These are phyloP conservation scores for Lomentospora prolificans DNA, from an alignment of 2,329 filamentous ascomycete species.

Conservation along the genomic window DNA sequence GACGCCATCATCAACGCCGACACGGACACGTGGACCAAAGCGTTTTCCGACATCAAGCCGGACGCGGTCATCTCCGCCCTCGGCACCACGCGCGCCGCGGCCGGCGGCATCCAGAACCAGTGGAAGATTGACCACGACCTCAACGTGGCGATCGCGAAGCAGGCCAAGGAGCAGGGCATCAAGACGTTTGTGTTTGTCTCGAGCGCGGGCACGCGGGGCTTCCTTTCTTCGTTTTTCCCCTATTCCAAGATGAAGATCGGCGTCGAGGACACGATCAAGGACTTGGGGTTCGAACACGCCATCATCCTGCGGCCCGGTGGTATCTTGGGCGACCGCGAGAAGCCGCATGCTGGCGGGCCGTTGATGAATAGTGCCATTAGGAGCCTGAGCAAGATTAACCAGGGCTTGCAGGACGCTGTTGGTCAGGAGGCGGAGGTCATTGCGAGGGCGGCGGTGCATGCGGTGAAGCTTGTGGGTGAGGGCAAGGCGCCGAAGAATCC, in stretches of 20 bases:
- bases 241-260: constrained; percentile 72
- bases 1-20: constrained; percentile 26
- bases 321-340: constrained; percentile 61
- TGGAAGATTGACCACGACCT: constrained; percentile 83
- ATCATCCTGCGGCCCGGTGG: constrained; percentile 67
- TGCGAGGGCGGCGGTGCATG: constrained; percentile 54
- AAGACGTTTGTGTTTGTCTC: constrained; percentile 73
- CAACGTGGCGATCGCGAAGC: constrained; percentile 67
- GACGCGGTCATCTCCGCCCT: constrained; percentile 66
- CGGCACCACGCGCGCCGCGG: constrained; percentile 67
- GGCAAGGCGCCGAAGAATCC: constrained; percentile 49
- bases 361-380: constrained; percentile 45
- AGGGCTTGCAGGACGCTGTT: constrained; percentile 51
- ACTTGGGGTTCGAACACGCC: constrained; percentile 64
- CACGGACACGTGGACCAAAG: constrained; percentile 54
- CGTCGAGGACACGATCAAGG: constrained; percentile 68
- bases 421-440: constrained; percentile 69
- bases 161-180: constrained; percentile 62
- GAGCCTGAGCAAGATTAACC: constrained; percentile 42
- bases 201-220: constrained; percentile 35
- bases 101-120: constrained; percentile 69
- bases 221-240: constrained; percentile 32
- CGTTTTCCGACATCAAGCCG: constrained; percentile 45
- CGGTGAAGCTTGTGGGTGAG: constrained; percentile 46
- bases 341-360: constrained; percentile 48